Evolutionary conservation across 2,329 filamentous ascomycete genomes (phyloP), one percentile per base, ranked within the genome.

Genomic region (Thermoascus crustaceus): DNA sequence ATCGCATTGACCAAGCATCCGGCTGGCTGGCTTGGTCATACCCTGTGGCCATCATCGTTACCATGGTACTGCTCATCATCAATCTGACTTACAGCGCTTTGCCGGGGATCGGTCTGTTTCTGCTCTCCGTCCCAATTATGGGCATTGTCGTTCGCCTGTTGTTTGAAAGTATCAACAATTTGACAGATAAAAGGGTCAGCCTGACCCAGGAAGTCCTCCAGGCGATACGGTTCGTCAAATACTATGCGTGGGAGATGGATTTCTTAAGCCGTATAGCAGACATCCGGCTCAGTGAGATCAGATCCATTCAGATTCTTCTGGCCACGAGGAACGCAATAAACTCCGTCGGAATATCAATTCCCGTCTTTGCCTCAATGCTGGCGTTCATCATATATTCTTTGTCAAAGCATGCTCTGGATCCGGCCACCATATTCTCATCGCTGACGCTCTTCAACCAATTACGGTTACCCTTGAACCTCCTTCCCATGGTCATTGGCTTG

Each of bases 141-240:
- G 85, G 81, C 4, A 72, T 71, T 37, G 80, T 84, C 7, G 85
- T 94, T 48, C 78, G 80, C 45, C 75, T 72, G 31, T 67, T 94
- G n/a, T 86, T 94, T 60, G 63, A 64, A 7, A 78, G 85, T 35
- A 94, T 94, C 68, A 94, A 94, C 71, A 87, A 86, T 54, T 76
- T 94, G 41, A 94, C 88, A 1, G 88, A 95, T 56, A 83, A 91
- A 63, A 76, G 87, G 45, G 87, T 94, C 13, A 82, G 82, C 38
- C 67, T 95, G 26, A 94, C 85, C 0, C 87, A 94, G 56, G 87
- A 95, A 55, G 93, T 95, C 32, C 55, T 95, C 8, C 81, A 85
- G 47, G 84, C 85, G 0, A 86, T 94, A 17, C 76, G 87, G 18
- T 94, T 95, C 52, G 87, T 95, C 63, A 95, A 95, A 59, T 94